A percentile compares a stretch with the other conserved stretches of the same genome.
These are phyloP conservation scores for Septoria petroselini DNA, from an alignment of 2,329 filamentous ascomycete genomes.

Conservation along the genomic window DNA sequence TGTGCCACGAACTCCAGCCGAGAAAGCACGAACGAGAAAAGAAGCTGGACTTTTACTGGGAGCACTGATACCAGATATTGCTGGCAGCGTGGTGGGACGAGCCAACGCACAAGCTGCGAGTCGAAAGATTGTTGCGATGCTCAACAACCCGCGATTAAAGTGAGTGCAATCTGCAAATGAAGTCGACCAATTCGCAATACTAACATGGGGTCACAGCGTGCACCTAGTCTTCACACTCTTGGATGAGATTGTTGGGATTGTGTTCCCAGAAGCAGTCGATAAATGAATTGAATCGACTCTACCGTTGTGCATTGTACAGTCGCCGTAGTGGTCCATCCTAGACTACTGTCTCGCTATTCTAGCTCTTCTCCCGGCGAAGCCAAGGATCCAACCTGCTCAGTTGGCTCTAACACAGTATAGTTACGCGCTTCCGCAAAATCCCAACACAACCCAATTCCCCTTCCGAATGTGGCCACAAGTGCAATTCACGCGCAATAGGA, in stretches of 20 bases:
- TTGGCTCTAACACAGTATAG: too few relatives aligned
- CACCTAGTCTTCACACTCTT: slow-evolving; percentile 51
- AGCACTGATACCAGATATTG: slow-evolving; percentile 85
- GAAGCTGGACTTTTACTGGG: slow-evolving; percentile 88
- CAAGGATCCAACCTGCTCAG: too few relatives aligned
- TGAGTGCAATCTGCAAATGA: slow-evolving; percentile 48
- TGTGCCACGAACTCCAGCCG: slow-evolving; percentile 60
- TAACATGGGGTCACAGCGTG: slow-evolving; percentile 40
- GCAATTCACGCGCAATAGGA: too few relatives aligned
- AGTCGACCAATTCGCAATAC: slow-evolving; percentile 4
- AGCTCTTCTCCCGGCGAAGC: too few relatives aligned
- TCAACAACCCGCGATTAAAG: slow-evolving; percentile 91
- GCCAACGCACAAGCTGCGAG: slow-evolving; percentile 89
- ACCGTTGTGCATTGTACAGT: too few relatives aligned
- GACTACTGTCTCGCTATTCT: too few relatives aligned
- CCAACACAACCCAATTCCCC: too few relatives aligned
- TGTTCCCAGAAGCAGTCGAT: slow-evolving; percentile 41
- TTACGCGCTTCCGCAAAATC: too few relatives aligned
- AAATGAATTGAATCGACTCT: slow-evolving; percentile 6
- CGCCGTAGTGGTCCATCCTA: too few relatives aligned
- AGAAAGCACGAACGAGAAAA: slow-evolving; percentile 76
- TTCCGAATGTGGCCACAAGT: neutral
- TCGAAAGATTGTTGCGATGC: slow-evolving; percentile 79
- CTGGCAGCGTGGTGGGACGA: slow-evolving; percentile 87
- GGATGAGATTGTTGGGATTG: slow-evolving; percentile 48